Conservation (phyloP, 495 filamentous ascomycete species). For the Aspergillus carlsbadensis region DNA sequence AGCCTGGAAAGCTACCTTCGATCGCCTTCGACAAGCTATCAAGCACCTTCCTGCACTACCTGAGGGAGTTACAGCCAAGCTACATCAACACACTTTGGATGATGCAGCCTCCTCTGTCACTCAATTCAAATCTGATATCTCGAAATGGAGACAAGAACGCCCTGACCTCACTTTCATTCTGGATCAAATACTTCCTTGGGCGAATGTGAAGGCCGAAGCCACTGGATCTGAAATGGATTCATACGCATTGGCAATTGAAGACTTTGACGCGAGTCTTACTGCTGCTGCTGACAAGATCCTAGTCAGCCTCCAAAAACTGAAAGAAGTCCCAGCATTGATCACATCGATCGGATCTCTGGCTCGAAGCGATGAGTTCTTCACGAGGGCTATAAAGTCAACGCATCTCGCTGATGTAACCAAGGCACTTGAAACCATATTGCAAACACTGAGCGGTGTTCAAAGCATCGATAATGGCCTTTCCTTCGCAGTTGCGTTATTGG, state of each 20-base stretch:
- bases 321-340: constrained; percentile 54
- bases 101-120: constrained; percentile 45
- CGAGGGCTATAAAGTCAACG: constrained; percentile 55
- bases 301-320: constrained; percentile 70
- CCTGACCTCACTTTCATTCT: constrained; percentile 64
- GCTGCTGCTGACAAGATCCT: constrained; percentile 64
- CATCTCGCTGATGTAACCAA: constrained; percentile 53
- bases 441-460: constrained; percentile 50
- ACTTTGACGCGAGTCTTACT: constrained; percentile 58
- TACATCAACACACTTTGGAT: constrained; percentile 39
- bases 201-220: constrained; percentile 21
- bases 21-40: constrained; percentile 35
- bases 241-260: constrained; percentile 26
- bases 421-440: constrained; percentile 50
- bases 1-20: constrained; percentile 50
- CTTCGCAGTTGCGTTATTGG: constrained; percentile 59
- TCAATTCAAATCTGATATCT: constrained; percentile 45
- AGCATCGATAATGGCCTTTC: constrained; percentile 40
- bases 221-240: constrained; percentile 12
- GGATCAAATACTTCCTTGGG: constrained; percentile 56
- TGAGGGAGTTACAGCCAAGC: constrained; percentile 46
- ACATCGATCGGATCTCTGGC: constrained; percentile 65
- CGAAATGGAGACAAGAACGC: constrained; percentile 39
- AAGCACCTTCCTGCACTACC: constrained; percentile 55
- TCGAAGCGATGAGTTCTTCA: constrained; percentile 56